Evolutionary conservation across 257 asterid species (phyloP).

Genomic region (Nicotiana benthamiana): DNA sequence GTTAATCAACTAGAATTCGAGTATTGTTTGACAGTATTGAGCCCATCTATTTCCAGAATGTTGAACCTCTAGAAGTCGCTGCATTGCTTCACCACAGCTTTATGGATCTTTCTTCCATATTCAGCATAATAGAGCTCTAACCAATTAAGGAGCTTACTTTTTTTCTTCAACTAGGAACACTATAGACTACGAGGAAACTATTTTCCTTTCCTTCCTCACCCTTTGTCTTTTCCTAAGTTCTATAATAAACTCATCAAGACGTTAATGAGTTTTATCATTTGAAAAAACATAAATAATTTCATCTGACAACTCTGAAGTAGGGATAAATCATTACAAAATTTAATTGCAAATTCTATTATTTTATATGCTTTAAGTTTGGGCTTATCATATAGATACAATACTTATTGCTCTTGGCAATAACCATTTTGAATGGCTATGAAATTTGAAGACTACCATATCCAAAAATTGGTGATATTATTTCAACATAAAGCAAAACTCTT

Average conservation of each 20-base stretch:
- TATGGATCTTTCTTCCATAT: not conserved
- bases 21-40: not conserved
- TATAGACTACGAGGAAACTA: not conserved
- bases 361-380: not conserved
- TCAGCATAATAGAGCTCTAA: not conserved
- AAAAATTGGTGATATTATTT: not conserved
- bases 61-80: not conserved
- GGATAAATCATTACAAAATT: not conserved
- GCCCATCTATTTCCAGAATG: not conserved
- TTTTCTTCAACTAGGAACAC: not conserved
- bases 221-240: not conserved
- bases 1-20: not conserved
- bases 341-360: not conserved
- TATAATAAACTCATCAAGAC: not conserved
- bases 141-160: not conserved
- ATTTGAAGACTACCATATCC: not conserved
- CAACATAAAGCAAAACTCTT: not conserved
- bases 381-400: not conserved
- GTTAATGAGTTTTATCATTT: not conserved
- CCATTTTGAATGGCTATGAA: not conserved
- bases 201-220: not conserved
- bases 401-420: not conserved
- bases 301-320: not conserved
- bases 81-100: not conserved
- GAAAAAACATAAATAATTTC: not conserved